A percentile compares a stretch with the other conserved stretches of the same genome.
Evolutionary conservation across 805 yeast species (phyloP).

Genomic region (Myxozyma kluyveri): DNA sequence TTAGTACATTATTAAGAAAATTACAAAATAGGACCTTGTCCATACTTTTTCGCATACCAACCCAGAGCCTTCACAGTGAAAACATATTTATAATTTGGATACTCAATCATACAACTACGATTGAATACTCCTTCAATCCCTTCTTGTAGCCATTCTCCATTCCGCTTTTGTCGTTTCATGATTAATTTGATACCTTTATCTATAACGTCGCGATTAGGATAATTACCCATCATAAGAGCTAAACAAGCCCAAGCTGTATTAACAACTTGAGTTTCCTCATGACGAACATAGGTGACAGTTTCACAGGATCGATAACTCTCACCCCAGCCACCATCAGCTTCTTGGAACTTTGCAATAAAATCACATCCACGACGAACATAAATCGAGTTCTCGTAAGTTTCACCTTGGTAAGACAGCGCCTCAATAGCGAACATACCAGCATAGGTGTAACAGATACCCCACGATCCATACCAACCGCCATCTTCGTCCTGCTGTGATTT

Average conservation of each 20-base stretch:
- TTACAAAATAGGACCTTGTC: conserved; percentile 3
- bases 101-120: conserved; percentile 69
- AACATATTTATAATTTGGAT: conserved; percentile 85
- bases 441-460: conserved; percentile 96
- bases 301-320: conserved; percentile 68
- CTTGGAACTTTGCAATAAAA: conserved; percentile 70
- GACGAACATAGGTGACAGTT: conserved; percentile 24
- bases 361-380: conserved; percentile 77
- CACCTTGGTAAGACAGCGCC: conserved; percentile 72
- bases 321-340: conserved; percentile 95
- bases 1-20: too few species aligned
- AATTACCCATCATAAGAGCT: conserved; percentile 74
- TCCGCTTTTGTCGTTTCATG: conserved; percentile 60
- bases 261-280: conserved; percentile 56
- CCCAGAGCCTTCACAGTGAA: conserved; percentile 95
- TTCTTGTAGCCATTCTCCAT: conserved; percentile 86
- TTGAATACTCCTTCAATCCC: conserved; percentile 94
- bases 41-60: conserved; percentile 45
- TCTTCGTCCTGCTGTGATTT: conserved; percentile 64
- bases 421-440: conserved; percentile 98
- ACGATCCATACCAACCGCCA: conserved; percentile 97
- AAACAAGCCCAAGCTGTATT: conserved; percentile 93
- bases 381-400: conserved; percentile 58
- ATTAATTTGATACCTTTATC: conserved; percentile 60
- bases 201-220: conserved; percentile 66